phyloP scores from a whole-genome alignment of 2,329 filamentous ascomycete species.

The Raffaelea deltoideospora region DNA sequence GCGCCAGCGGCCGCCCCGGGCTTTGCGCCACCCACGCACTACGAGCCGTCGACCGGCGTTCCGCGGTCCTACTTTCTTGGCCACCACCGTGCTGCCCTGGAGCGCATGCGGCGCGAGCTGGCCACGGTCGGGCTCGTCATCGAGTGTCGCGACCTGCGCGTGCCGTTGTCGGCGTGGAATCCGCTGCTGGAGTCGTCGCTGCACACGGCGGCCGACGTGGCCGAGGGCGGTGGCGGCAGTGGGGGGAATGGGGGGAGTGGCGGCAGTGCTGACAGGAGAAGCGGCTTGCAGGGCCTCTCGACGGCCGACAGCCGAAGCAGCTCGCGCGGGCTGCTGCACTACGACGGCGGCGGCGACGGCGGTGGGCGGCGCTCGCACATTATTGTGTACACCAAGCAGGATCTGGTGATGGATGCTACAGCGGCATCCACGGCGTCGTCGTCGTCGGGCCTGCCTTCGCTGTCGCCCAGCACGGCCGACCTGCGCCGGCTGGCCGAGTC shows the following conservation, averaged over 20 bases:
- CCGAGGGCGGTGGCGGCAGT: neutral
- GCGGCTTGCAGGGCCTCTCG: no score
- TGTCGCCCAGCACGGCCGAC: conserved; percentile 5
- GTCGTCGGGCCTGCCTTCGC: neutral
- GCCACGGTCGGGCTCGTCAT: conserved; percentile 74
- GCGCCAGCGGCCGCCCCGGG: conserved; percentile 5
- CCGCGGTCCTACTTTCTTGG: conserved; percentile 88
- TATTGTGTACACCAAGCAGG: conserved; percentile 82
- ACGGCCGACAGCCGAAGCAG: neutral
- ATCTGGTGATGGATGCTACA: conserved; percentile 45
- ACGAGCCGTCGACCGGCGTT: conserved; percentile 58
- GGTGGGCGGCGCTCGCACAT: conserved; percentile 55
- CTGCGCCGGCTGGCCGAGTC: conserved; percentile 19
- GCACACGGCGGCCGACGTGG: conserved; percentile 26
- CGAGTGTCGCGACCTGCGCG: conserved; percentile 86
- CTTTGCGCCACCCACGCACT: conserved; percentile 48
- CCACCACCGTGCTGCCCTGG: conserved; percentile 71
- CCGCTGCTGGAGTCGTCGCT: conserved; percentile 72
- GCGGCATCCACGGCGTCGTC: neutral
- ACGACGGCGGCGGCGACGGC: conserved; percentile 16
- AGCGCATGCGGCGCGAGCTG: conserved; percentile 69
- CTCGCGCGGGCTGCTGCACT: no score
- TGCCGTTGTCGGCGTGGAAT: conserved; percentile 80
- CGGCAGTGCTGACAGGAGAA: no score
- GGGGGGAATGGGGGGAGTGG: neutral